Base-by-base conservation (phyloP, 148 eudicot genomes). In the Arctostaphylos glauca region DNA sequence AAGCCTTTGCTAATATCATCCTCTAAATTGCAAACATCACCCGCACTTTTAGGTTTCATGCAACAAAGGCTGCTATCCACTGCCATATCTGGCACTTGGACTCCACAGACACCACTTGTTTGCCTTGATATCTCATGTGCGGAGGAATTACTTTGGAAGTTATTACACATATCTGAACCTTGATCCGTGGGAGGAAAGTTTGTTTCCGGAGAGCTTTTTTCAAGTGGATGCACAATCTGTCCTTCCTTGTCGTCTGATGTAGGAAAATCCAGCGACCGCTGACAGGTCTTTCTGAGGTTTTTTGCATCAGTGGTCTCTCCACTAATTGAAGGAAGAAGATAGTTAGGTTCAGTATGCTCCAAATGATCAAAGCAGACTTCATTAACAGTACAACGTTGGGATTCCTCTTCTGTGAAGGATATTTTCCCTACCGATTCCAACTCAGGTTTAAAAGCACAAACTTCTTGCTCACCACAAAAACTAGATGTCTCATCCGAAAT, bases 281-380 rank as follows among this genome's bases (percentile, higher is more conserved):
- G 85, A 77, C 80, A 82, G 76, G 77, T 13, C 23, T 4, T 56
- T 67, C 83, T 79, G 16, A 43, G 79, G 84, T 55, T 62, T 71
- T 75, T 79, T 18, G 66, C 49, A 56, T 77, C 83, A 78, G 49
- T 41, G n/a, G 3, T 68, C 73, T 82, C 81, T 48, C 46, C 85
- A 83, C 47, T 75, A 78, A 12, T 70, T 23, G 82, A 71, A 41
- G 56, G n/a, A 81, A 58, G 71, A 82, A 81, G 21, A 80, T 76
- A 70, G 25, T 75, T 77, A 78, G 82, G 85, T 23, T 85, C 86
- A 76, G 62, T 50, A 58, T 79, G 48, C 66, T 89, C 90, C 78
- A 81, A 53, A 87, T 87, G 77, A 80, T 91, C 89, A 53, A 44
- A 78, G 52, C 88, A 87, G 77, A 81, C 81, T 83, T 89, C 86